Evolutionary conservation across 345 rosid species (phyloP).

Genomic region (Salix exigua): DNA sequence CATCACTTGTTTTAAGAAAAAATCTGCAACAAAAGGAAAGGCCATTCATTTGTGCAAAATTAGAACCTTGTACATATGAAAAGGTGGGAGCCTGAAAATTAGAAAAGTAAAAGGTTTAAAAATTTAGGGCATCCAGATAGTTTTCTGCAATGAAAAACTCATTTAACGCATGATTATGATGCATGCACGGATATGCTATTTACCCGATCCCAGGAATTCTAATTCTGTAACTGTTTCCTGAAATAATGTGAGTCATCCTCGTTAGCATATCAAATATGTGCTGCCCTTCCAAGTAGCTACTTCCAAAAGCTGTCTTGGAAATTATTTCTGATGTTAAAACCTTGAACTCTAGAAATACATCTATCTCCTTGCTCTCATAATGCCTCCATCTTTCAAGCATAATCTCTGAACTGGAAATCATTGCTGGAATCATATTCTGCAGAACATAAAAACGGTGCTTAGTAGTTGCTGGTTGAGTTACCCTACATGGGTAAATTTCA

Average conservation of each 20-base stretch:
- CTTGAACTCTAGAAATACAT: constrained; percentile 32
- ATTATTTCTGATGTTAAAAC: constrained; percentile 43
- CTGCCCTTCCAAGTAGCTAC: constrained; percentile 41
- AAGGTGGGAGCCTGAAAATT: background rate
- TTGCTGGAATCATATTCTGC: constrained; percentile 36
- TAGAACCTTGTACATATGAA: background rate
- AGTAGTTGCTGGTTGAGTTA: background rate
- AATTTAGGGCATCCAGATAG: background rate
- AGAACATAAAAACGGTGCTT: background rate
- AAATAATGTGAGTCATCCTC: constrained; percentile 7
- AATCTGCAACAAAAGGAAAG: constrained; percentile 21
- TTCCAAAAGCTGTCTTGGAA: constrained; percentile 51
- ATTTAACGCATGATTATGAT: background rate
- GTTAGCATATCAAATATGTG: constrained; percentile 34
- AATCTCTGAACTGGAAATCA: constrained; percentile 35
- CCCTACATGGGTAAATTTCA: background rate
- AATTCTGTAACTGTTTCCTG: constrained; percentile 13
- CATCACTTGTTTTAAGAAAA: constrained; percentile 22
- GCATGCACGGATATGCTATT: background rate
- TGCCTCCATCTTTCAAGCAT: constrained; percentile 48
- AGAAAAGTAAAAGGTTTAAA: background rate
- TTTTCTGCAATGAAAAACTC: background rate
- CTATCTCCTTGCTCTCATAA: constrained; percentile 33
- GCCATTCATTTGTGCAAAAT: background rate
- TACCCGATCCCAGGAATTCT: constrained; percentile 25